Percentiles rank a stretch among this genome's conserved stretches.
Evolutionary conservation across 2,329 filamentous ascomycete species (phyloP).

Genomic region (Ascochyta koolunga): DNA sequence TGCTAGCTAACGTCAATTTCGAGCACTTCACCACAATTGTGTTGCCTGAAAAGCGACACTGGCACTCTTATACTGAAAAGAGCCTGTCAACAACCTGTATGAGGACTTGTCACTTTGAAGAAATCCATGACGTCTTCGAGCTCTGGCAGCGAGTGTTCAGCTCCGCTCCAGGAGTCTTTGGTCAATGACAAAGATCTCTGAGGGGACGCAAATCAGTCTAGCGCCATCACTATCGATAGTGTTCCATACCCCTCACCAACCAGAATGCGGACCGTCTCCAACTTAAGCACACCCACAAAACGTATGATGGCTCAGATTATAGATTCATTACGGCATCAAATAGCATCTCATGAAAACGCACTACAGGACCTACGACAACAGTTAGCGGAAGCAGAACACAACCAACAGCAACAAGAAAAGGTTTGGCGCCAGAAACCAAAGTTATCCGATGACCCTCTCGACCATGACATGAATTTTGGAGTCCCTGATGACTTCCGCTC

Average conservation of each 20-base stretch:
- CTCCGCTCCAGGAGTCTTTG: no score
- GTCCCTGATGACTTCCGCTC: constrained; percentile 51
- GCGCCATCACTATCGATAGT: constrained; percentile 1
- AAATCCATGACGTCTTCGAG: no score
- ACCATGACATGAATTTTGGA: constrained; percentile 49
- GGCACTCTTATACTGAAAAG: neutral
- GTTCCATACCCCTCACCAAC: constrained; percentile 5
- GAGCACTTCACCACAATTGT: neutral
- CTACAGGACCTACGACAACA: constrained; percentile 50
- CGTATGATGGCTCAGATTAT: constrained; percentile 28
- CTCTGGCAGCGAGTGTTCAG: no score
- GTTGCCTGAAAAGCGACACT: no score
- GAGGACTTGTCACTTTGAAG: no score
- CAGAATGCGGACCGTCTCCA: neutral
- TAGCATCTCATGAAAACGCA: constrained; percentile 51
- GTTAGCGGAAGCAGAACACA: constrained; percentile 51
- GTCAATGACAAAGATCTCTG: no score
- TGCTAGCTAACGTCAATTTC: no score
- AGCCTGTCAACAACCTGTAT: no score
- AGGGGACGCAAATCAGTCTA: no score
- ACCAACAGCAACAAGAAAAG: constrained; percentile 34
- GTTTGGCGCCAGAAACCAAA: constrained; percentile 26
- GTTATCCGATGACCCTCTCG: constrained; percentile 32
- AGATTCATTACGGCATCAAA: constrained; percentile 50
- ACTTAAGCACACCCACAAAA: neutral